Conservation (phyloP, 2,329 filamentous ascomycete genomes). For the Aureobasidium sp. region DNA sequence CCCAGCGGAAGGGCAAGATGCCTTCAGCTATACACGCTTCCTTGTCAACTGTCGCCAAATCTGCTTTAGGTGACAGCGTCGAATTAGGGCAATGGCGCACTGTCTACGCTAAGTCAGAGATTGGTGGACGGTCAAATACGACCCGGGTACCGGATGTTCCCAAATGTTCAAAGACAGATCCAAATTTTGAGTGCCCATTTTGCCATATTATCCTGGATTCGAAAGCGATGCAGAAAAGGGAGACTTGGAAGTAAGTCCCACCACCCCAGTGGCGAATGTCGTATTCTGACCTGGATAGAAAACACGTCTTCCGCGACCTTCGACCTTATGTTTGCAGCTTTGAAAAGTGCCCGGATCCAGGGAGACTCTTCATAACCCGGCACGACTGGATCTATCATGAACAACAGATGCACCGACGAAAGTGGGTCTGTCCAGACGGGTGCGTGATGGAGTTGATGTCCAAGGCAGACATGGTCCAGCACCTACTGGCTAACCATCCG, state of each 20-base stretch:
- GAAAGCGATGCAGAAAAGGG: not conserved
- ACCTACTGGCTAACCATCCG: not conserved
- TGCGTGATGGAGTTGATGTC: not conserved
- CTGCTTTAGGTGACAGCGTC: not conserved
- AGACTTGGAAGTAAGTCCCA: not conserved
- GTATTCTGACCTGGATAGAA: not conserved
- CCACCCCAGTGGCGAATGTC: not conserved
- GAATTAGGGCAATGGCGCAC: not conserved
- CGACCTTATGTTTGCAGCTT: not conserved
- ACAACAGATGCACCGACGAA: not conserved
- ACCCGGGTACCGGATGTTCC: not conserved
- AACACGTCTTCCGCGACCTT: not conserved
- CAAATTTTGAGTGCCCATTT: not conserved
- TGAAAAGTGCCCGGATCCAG: not conserved
- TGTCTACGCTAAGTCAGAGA: not conserved
- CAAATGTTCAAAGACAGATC: not conserved
- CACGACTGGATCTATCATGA: constrained; percentile 2
- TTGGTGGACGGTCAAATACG: not conserved
- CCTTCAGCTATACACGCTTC: not conserved
- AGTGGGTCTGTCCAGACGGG: not conserved
- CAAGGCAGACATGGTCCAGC: not conserved
- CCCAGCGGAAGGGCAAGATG: not conserved
- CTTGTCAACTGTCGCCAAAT: not conserved
- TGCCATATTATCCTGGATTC: not conserved
- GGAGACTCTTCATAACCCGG: not conserved